Conservation (phyloP, 176 grass and related monocot species). For the Puccinellia tenuiflora region DNA sequence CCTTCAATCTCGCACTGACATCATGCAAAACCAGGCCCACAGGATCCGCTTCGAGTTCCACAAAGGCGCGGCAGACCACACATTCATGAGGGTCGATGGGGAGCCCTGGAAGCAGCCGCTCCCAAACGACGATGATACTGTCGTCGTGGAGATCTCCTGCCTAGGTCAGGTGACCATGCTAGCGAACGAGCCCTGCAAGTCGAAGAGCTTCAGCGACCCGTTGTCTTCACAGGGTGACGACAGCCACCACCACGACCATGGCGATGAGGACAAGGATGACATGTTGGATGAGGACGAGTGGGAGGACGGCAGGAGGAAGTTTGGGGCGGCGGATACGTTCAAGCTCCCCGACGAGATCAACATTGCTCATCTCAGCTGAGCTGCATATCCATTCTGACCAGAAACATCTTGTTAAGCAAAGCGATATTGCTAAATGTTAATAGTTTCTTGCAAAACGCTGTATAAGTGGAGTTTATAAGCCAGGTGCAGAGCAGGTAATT, state of each 20-base stretch:
- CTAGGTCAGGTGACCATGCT: conserved; percentile 77
- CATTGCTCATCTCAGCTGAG: conserved; percentile 62
- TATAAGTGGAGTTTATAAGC: background rate
- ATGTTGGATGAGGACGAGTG: conserved; percentile 53
- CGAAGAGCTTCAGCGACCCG: conserved; percentile 46
- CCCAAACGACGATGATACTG: conserved; percentile 48
- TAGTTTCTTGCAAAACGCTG: background rate
- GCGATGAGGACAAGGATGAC: background rate
- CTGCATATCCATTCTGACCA: background rate
- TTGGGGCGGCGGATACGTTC: conserved; percentile 66
- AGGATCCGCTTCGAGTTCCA: conserved; percentile 78
- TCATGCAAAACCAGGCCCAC: conserved; percentile 38
- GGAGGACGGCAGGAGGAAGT: conserved; percentile 62
- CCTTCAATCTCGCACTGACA: background rate
- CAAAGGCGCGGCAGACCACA: conserved; percentile 48
- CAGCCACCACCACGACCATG: background rate
- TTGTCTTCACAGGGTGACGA: background rate
- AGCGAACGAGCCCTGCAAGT: conserved; percentile 49
- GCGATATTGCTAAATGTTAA: background rate
- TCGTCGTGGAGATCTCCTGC: conserved; percentile 80
- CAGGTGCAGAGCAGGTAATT: background rate
- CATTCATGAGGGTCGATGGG: conserved; percentile 88
- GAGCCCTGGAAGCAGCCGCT: conserved; percentile 96
- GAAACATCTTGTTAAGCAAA: background rate
- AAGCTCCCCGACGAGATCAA: conserved; percentile 65